Conservation (phyloP, 352 stramenopile species). For the Globisporangium cylindrosporum region DNA sequence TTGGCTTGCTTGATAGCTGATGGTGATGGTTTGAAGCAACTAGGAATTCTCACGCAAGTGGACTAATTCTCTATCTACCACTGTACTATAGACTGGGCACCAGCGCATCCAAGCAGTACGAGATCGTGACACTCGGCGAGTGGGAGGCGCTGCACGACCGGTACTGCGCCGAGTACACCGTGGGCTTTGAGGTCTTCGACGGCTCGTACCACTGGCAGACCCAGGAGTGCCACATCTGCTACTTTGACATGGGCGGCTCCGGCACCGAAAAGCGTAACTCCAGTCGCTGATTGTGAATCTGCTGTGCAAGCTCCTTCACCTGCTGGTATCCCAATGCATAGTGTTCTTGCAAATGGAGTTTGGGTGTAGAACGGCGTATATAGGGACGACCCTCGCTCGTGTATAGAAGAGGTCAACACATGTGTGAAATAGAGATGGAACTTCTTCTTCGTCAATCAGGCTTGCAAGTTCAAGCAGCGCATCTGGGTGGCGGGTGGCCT, state of each 20-base stretch:
- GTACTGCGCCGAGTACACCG: constrained; percentile 78
- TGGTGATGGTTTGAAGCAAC: not conserved
- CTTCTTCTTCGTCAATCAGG: no score
- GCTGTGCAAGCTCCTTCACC: not conserved
- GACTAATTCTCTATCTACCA: not conserved
- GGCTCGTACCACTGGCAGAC: constrained; percentile 85
- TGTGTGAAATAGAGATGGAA: not conserved
- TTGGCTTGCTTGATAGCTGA: not conserved
- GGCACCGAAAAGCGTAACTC: constrained; percentile 48
- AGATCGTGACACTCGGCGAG: constrained; percentile 79
- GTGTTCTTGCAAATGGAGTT: not conserved
- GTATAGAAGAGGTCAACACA: not conserved
- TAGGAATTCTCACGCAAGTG: not conserved
- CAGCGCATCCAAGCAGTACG: constrained; percentile 65
- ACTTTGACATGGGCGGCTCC: constrained; percentile 59
- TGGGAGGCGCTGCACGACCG: constrained; percentile 80
- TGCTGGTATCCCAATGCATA: not conserved
- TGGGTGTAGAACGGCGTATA: not conserved
- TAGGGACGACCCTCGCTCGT: not conserved
- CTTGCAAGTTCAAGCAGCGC: not conserved
- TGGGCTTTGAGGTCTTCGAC: constrained; percentile 77
- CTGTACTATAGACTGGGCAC: constrained; percentile 35
- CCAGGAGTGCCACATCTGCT: constrained; percentile 74
- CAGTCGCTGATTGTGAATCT: constrained; percentile 20
- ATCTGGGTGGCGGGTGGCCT: not conserved